Evolutionary conservation across 2,329 filamentous ascomycete genomes (phyloP), one percentile per base, ranked within the genome.

Genomic region (Cercospora janseana): DNA sequence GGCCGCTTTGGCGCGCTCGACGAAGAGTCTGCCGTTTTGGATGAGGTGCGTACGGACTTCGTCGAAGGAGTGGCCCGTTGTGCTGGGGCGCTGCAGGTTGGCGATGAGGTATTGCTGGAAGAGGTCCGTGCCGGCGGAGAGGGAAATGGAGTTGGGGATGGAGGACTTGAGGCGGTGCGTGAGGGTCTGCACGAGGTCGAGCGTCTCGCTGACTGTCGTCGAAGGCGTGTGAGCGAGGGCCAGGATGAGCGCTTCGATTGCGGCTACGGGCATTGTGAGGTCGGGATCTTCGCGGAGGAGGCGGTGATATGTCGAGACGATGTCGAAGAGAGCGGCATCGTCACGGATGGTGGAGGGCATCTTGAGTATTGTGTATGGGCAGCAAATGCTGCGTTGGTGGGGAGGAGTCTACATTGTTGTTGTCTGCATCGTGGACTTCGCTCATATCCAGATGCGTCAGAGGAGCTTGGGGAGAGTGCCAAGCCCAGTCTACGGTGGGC

Each of bases 61-160:
- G 56, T 91, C 87, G 70, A 97, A 97, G 66, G 87, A 84, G n/a
- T 76, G 78, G 7, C 72, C 71, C 66, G 24, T 54, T 34, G 12
- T 52, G 38, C 40, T 49, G 12, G 79, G 75, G 54, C 77, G 70
- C 67, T 83, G 79, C 61, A 85, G 69, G 15, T 79, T 89, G 49
- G 84, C 83, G 63, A 95, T 86, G 61, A 98, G 82, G 72, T 95
- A 97, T 67, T 92, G 86, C 69, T 93, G 87, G 76, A 98, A 97
- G 52, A 97, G 82, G 69, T 96, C 91, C 53, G 91, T 95, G 63
- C 93, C 93, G 48, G 94, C 93, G 41, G 88, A 90, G 12, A 97
- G 82, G 4, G 91, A 92, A 49, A 97, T 88, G 10, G 91, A 88
- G 72, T 98, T 97, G 6, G 86, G 79, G 46, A 95, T 86, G 15